Evolutionary conservation across 495 filamentous ascomycete species (phyloP), one percentile per base, ranked within the genome.

Genomic region (Pyrenopolyporus hunteri): DNA sequence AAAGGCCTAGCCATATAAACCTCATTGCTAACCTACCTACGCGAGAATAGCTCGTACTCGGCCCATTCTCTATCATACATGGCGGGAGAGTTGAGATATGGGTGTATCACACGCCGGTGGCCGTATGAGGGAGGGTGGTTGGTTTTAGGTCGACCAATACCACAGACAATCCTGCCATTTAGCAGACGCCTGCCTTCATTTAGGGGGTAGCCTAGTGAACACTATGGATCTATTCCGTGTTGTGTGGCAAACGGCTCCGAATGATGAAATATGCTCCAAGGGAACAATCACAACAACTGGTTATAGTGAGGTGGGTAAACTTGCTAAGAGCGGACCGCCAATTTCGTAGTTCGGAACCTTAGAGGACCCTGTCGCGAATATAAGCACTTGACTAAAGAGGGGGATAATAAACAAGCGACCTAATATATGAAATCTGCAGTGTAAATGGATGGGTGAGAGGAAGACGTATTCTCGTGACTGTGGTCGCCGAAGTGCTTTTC

Each of bases 381-480:
- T 31, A 55, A 14, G 26, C 16, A 44, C 0, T 29, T n/a, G 11
- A 23, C 25, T 28, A 16, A 22, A 39, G 6, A 37, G 47, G 28
- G 11, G 31, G 22, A 16, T 13, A 32, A 43, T 46, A 47, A 59
- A 50, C 44, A 45, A 59, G 25, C 10, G n/a, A 28, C 40, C 44
- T 25, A 51, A 59, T 55, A 59, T 59, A 37, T 46, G 23, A 13
- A 2, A 31, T 14, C 13, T 42, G 56, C 20, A 25, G 29, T 46
- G 10, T 57, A 37, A 51, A 44, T 53, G 45, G 63, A 29, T 36
- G 46, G 51, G 26, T n/a, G n/a, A 32, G 16, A 36, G 1, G 40
- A 51, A 19, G 44, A 45, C 49, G 57, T 51, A 42, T 46, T 47
- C 28, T 65, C 51, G 37, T 44, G 32, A 48, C 32, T 7, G 11